phyloP scores from a whole-genome alignment of 2,329 filamentous ascomycete species.

The Microsporum audouinii region DNA sequence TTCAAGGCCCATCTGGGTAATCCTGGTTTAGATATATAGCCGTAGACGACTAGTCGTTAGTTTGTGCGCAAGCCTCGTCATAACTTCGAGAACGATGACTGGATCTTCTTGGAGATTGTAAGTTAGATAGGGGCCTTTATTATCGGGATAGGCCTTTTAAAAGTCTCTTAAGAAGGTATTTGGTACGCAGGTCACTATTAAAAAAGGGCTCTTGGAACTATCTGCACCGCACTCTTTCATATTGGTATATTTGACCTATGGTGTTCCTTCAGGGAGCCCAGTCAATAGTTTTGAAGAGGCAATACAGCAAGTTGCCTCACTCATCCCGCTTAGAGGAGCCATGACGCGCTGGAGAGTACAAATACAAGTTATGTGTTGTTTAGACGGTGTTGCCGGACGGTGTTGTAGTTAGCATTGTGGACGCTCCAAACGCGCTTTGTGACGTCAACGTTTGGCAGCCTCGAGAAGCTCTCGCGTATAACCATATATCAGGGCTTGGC shows the following conservation, averaged over 20 bases:
- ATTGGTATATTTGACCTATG: neutral
- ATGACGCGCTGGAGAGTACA: neutral
- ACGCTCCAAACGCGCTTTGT: neutral
- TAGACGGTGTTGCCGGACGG: neutral
- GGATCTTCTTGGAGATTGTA: neutral
- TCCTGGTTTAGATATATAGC: neutral
- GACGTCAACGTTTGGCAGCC: neutral
- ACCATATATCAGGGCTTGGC: too few species aligned
- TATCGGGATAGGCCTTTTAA: neutral
- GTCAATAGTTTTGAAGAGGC: neutral
- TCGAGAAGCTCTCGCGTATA: too few species aligned
- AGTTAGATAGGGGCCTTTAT: neutral
- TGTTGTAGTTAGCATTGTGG: neutral
- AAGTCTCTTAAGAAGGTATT: neutral
- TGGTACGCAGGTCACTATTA: neutral
- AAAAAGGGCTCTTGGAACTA: neutral
- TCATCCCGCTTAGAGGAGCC: neutral
- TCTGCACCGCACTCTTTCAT: neutral
- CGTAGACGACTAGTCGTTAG: neutral
- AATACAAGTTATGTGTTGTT: neutral
- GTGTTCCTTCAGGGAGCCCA: conserved; percentile 1
- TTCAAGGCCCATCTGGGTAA: neutral
- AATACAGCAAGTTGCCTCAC: neutral
- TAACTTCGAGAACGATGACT: neutral
- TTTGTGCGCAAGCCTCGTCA: neutral